phyloP scores from a whole-genome alignment of 1,139 yeast genomes.

The Meyerozyma smithsonii region DNA sequence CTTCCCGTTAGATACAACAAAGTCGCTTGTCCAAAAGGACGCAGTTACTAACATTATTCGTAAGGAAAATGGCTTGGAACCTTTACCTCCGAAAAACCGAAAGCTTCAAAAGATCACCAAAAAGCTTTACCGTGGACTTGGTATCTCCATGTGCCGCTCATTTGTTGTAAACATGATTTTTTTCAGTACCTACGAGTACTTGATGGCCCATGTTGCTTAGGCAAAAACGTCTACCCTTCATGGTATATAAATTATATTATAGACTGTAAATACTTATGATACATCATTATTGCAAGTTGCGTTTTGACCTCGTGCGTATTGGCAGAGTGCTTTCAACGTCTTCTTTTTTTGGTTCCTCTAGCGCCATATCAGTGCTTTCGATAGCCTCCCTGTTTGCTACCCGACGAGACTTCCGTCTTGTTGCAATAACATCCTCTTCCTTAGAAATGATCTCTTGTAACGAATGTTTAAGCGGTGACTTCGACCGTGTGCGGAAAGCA shows the following conservation, averaged over 20 bases:
- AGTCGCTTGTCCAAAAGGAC: slow-evolving; percentile 71
- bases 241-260: not conserved
- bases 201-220: slow-evolving; percentile 49
- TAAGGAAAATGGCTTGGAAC: slow-evolving; percentile 38
- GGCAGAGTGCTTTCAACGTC: slow-evolving; percentile 1
- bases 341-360: not conserved
- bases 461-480: slow-evolving; percentile 35
- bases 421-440: slow-evolving; percentile 15
- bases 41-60: slow-evolving; percentile 63
- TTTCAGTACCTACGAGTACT: slow-evolving; percentile 65
- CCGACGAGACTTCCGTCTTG: slow-evolving; percentile 12
- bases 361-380: slow-evolving; percentile 7
- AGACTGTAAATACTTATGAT: not conserved
- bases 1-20: slow-evolving; percentile 78
- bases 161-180: slow-evolving; percentile 72
- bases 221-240: not conserved
- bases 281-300: slow-evolving; percentile 5
- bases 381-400: slow-evolving; percentile 5
- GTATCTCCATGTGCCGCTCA: slow-evolving; percentile 67
- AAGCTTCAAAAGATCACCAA: slow-evolving; percentile 33
- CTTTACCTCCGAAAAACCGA: slow-evolving; percentile 27
- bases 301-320: slow-evolving; percentile 2
- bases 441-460: slow-evolving; percentile 24
- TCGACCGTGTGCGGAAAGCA: slow-evolving; percentile 37
- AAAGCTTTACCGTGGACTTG: slow-evolving; percentile 69